These are phyloP conservation scores for Auricularia heimuer DNA, from an alignment of 768 basidiomycete genomes.

Conservation along the genomic window DNA sequence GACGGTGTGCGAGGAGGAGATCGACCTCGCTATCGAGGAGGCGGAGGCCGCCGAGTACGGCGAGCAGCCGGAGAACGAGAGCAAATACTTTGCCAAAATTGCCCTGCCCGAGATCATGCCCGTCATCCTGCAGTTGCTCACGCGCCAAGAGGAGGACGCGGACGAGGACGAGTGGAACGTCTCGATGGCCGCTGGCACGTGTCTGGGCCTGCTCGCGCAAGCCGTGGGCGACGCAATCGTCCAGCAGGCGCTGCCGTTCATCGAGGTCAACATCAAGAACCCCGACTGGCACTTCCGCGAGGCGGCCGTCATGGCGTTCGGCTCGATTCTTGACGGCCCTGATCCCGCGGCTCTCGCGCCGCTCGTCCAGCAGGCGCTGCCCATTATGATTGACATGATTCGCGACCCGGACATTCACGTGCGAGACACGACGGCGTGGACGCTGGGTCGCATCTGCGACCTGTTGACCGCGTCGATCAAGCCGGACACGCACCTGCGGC, in stretches of 20 bases:
- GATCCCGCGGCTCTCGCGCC: constrained; percentile 80
- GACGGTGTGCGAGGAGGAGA: constrained; percentile 95
- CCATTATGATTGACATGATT: constrained; percentile 95
- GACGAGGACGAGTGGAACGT: constrained; percentile 99
- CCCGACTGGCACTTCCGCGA: constrained; percentile 93
- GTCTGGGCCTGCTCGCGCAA: constrained; percentile 77
- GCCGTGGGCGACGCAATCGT: constrained; percentile 89
- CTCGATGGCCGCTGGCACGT: constrained; percentile 93
- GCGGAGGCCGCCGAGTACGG: constrained; percentile 90
- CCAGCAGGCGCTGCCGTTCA: constrained; percentile 90
- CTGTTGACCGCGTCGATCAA: constrained; percentile 77
- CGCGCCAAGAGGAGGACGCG: constrained; percentile 90
- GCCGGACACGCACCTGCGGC: constrained; percentile 77
- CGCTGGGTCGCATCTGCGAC: constrained; percentile 90
- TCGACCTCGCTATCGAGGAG: constrained; percentile 83
- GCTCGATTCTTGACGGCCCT: constrained; percentile 94
- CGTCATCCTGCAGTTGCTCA: constrained; percentile 79
- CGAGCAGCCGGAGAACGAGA: constrained; percentile 76
- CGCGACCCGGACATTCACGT: constrained; percentile 73
- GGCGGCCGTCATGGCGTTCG: constrained; percentile 97
- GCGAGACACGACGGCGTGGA: constrained; percentile 97
- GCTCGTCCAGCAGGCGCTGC: constrained; percentile 88
- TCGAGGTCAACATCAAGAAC: constrained; percentile 88
- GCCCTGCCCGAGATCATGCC: constrained; percentile 93
- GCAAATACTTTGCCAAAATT: constrained; percentile 86